phyloP scores from a whole-genome alignment of 352 stramenopile genomes.

The Saprolegnia parasitica region DNA sequence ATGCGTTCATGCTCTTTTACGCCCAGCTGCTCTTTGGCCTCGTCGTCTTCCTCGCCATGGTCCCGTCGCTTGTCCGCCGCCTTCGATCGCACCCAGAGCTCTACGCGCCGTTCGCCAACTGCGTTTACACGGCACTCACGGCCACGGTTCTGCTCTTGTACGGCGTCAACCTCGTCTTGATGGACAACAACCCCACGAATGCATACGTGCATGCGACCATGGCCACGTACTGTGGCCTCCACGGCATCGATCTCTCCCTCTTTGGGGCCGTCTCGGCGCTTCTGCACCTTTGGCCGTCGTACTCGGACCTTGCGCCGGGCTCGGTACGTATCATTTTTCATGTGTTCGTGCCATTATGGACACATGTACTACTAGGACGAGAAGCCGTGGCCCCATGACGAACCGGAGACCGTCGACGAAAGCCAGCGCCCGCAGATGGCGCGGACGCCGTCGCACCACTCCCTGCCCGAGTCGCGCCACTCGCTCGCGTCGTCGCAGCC shows the following conservation, averaged over 20 bases:
- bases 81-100: not conserved
- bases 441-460: constrained; percentile 8
- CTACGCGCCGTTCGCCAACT: not conserved
- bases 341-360: not conserved
- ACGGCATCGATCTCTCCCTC: constrained; percentile 8
- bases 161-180: constrained; percentile 12
- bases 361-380: not conserved
- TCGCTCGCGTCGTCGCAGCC: constrained; percentile 6
- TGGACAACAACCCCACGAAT: not conserved
- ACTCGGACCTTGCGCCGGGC: not conserved
- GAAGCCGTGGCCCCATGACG: not conserved
- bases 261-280: constrained; percentile 2
- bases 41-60: constrained; percentile 13
- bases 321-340: not conserved
- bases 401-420: constrained; percentile 1
- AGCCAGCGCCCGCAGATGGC: not conserved
- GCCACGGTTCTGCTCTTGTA: not conserved
- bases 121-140: not conserved
- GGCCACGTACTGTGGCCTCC: constrained; percentile 11
- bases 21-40: constrained; percentile 20
- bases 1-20: constrained; percentile 21
- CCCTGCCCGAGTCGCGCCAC: constrained; percentile 1
- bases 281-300: constrained; percentile 12
- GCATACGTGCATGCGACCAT: not conserved
- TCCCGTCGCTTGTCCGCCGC: constrained; percentile 10